These are phyloP conservation scores for Phlyctochytrium bullatum DNA, from an alignment of 192 early-diverging fungal genomes.

Conservation along the genomic window DNA sequence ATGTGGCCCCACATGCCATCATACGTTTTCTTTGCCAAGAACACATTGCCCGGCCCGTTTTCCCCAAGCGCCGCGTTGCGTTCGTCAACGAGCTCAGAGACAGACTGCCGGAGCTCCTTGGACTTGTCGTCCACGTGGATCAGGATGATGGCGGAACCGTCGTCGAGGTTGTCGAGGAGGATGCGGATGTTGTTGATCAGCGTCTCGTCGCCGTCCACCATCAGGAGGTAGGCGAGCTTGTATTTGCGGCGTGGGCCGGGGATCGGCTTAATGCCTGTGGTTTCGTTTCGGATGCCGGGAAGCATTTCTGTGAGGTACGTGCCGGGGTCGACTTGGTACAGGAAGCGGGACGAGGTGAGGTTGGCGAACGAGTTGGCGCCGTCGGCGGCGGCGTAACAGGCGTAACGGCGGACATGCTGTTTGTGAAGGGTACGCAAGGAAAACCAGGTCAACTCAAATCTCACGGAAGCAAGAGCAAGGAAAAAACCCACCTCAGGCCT, in stretches of 20 bases:
- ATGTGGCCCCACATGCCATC: slow-evolving; percentile 45
- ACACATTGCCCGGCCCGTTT: slow-evolving; percentile 28
- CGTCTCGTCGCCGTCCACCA: slow-evolving; percentile 35
- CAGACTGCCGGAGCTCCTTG: not conserved
- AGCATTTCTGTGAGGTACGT: slow-evolving; percentile 30
- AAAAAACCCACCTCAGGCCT: slow-evolving; percentile 7
- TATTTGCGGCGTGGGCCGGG: not conserved
- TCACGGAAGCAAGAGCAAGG: not conserved
- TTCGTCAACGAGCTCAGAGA: slow-evolving; percentile 25
- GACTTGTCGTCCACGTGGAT: slow-evolving; percentile 41
- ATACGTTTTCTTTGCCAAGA: slow-evolving; percentile 31
- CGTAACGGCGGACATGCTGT: slow-evolving; percentile 34
- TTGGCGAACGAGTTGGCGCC: slow-evolving; percentile 35
- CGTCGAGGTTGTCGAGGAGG: slow-evolving; percentile 41
- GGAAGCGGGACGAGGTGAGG: slow-evolving; percentile 28
- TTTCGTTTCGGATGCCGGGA: not conserved
- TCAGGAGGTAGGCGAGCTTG: slow-evolving; percentile 45
- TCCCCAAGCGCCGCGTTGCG: not conserved
- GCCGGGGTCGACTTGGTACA: slow-evolving; percentile 24
- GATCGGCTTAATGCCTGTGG: not conserved
- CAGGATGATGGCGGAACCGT: slow-evolving; percentile 38
- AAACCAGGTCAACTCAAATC: not conserved
- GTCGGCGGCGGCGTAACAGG: slow-evolving; percentile 46
- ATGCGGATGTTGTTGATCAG: slow-evolving; percentile 2
- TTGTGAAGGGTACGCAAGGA: too few species aligned